Evolutionary conservation across 495 filamentous ascomycete species (phyloP), one percentile per base, ranked within the genome.

Genomic region (Lasiosphaeria miniovina): DNA sequence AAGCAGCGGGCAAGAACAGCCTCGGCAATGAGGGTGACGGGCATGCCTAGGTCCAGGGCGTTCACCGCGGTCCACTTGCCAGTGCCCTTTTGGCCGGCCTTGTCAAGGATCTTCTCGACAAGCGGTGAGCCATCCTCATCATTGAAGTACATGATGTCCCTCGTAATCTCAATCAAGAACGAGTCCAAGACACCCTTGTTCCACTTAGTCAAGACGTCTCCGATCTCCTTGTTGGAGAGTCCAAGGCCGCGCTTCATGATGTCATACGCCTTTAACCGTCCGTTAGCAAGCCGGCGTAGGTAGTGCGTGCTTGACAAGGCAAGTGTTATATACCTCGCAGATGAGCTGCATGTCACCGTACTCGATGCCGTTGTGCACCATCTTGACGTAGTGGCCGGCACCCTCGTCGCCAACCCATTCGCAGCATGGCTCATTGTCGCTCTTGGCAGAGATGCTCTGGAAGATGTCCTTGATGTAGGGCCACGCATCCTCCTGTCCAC

Each of bases 271-370:
- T 98, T 68, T 17, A 51, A 70, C 24, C 57, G 55, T 58, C 8
- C 49, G 63, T 60, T 54, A 58, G 54, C 15, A 40, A 32, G 41
- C 43, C 15, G n/a, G 49, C 52, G 33, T 17, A 51, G 11, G 11
- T 1, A 31, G 49, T n/a, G 10, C 32, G 49, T 31, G n/a, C 6
- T 51, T 51, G 49, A 4, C 7, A 32, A 45, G 52, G 43, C 5
- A 46, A 54, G 48, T 38, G 43, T 14, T 24, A 63, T 81, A 49
- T 76, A 97, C 94, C 88, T 98, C 94, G 78, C 89, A 95, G 76
- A 98, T 98, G 74, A 98, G 82, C 84, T 98, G 94, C 94, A 98
- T 98, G 78, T 98, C 94, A 87, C 94, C 94, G 73, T 98, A 98
- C 80, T 98, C 94, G 71, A 98, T 98, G 84, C 94, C 94, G 76